Conservation (phyloP, 495 filamentous ascomycete genomes). For the Penicillium samsonianum region DNA sequence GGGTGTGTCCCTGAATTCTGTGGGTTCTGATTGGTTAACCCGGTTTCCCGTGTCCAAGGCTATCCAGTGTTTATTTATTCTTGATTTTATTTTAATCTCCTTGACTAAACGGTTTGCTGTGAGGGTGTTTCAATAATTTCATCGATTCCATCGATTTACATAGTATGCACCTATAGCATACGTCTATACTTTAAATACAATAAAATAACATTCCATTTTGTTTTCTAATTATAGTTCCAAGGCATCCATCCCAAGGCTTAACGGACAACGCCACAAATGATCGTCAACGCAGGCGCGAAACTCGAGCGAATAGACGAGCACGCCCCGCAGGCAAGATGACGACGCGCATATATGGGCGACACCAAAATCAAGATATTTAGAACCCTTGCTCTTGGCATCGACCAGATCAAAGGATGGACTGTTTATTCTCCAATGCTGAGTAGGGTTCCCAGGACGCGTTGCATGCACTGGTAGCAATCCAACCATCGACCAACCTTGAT, state of each 20-base stretch:
- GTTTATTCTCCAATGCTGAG: not conserved
- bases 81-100: not conserved
- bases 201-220: not conserved
- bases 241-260: not conserved
- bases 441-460: not conserved
- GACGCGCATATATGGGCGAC: not conserved
- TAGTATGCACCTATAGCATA: not conserved
- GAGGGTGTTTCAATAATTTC: not conserved
- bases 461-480: not conserved
- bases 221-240: constrained; percentile 5
- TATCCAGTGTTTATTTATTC: constrained; percentile 6
- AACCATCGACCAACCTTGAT: not conserved
- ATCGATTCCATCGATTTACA: no score
- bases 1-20: not conserved
- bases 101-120: not conserved
- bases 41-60: not conserved
- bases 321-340: not conserved
- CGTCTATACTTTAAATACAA: not conserved
- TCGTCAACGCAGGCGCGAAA: not conserved
- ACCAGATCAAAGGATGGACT: not conserved
- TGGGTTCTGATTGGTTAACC: constrained; percentile 9
- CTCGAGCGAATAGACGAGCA: not conserved
- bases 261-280: constrained; percentile 2
- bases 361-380: not conserved
- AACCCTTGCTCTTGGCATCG: not conserved